phyloP scores from a whole-genome alignment of 305 asterid genomes.

The Lippia alba region DNA sequence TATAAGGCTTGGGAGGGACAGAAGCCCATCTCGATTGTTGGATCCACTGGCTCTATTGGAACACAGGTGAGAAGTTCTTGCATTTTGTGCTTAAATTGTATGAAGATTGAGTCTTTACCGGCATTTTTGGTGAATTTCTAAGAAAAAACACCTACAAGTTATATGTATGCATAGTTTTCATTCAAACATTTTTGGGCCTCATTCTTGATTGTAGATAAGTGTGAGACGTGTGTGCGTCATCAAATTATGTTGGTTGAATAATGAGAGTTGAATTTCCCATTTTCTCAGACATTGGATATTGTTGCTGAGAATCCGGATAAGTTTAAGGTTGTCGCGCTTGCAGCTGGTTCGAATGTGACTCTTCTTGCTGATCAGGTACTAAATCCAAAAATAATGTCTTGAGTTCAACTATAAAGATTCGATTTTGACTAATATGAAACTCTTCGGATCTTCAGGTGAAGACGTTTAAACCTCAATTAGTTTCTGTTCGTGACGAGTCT shows the following conservation, averaged over 20 bases:
- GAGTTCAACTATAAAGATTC: background rate
- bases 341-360: conserved; percentile 95
- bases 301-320: conserved; percentile 96
- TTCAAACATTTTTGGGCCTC: background rate
- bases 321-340: conserved; percentile 88
- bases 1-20: conserved; percentile 88
- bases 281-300: conserved; percentile 85
- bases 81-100: background rate
- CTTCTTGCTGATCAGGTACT: conserved; percentile 98
- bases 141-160: background rate
- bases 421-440: background rate
- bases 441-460: conserved; percentile 58
- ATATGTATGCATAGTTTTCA: too few species aligned
- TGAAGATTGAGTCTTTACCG: background rate
- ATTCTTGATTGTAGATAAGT: conserved; percentile 3
- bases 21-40: conserved; percentile 90
- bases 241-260: conserved; percentile 31
- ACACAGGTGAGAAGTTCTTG: conserved; percentile 67
- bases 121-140: background rate
- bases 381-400: background rate
- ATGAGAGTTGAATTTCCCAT: conserved; percentile 32
- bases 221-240: conserved; percentile 7
- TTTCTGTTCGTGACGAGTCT: conserved; percentile 74
- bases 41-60: conserved; percentile 98
- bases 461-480: conserved; percentile 84